phyloP scores from a whole-genome alignment of 163 green algal genomes.

The Chlamydomonas reinhardtii region DNA sequence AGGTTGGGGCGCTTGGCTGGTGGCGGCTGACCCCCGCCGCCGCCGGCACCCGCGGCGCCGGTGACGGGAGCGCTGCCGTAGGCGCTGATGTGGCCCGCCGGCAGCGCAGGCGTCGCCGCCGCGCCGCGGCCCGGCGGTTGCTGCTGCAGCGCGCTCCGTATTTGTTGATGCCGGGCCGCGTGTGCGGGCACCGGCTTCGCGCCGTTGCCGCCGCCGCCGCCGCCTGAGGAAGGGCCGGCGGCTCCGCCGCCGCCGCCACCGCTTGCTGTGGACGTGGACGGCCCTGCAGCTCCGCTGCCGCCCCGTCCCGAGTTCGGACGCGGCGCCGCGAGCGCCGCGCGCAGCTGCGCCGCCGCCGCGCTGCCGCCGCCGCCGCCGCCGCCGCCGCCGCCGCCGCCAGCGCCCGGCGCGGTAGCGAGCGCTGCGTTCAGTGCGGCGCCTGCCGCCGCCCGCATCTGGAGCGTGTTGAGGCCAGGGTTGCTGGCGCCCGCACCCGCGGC shows the following conservation, averaged over 20 bases:
- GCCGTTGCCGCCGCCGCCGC: background rate
- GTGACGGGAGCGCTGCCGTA: background rate
- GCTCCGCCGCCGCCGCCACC: background rate
- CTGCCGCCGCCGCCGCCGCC: no score
- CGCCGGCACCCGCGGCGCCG: no score
- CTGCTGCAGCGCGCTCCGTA: background rate
- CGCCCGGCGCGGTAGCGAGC: background rate
- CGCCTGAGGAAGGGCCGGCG: background rate
- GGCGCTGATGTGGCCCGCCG: slow-evolving; percentile 13
- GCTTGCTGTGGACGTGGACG: background rate
- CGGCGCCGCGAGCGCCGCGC: no score
- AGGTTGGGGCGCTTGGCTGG: slow-evolving; percentile 40
- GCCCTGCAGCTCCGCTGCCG: no score
- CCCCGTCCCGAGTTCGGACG: no score
- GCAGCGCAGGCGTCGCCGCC: background rate
- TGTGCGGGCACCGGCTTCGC: no score
- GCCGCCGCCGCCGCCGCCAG: no score
- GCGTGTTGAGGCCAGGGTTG: background rate
- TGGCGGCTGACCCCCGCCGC: background rate
- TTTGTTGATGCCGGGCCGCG: no score
- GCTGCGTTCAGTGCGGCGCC: slow-evolving; percentile 15
- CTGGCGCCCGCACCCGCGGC: no score
- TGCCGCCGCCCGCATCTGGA: slow-evolving; percentile 10
- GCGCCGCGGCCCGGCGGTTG: background rate
- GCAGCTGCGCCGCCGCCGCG: background rate